Conservation (phyloP, 192 early-diverging fungal genomes). For the Entomortierella parvispora region DNA sequence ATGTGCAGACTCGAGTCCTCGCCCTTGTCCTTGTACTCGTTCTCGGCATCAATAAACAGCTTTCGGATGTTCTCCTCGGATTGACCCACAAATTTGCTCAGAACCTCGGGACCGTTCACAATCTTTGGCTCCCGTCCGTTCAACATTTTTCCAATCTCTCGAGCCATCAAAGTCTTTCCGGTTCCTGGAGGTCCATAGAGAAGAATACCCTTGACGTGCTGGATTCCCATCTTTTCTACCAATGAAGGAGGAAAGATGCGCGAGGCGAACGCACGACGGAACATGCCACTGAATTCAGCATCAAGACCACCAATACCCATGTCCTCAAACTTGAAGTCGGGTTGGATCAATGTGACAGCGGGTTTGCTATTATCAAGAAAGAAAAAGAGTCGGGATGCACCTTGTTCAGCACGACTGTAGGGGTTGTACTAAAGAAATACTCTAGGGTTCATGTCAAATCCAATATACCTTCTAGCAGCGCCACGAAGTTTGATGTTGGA, state of each 20-base stretch:
- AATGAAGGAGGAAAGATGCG: slow-evolving; percentile 94
- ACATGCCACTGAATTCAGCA: slow-evolving; percentile 92
- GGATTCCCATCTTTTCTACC: slow-evolving; percentile 95
- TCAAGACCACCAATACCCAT: slow-evolving; percentile 98
- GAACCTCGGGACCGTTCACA: slow-evolving; percentile 95
- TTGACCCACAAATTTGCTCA: slow-evolving; percentile 97
- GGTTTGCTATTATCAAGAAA: slow-evolving; percentile 55
- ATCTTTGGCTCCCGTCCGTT: slow-evolving; percentile 94
- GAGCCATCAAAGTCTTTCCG: slow-evolving; percentile 97
- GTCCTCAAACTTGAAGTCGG: slow-evolving; percentile 97
- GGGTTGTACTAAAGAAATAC: not conserved
- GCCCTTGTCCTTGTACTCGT: slow-evolving; percentile 92
- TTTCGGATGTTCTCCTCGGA: slow-evolving; percentile 98
- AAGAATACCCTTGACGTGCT: slow-evolving; percentile 95
- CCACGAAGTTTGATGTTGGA: slow-evolving; percentile 83
- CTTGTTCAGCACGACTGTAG: not conserved
- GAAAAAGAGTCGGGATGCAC: slow-evolving; percentile 5
- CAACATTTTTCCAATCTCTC: slow-evolving; percentile 99
- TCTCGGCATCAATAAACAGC: slow-evolving; percentile 93
- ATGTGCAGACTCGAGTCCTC: slow-evolving; percentile 94
- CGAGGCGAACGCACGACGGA: slow-evolving; percentile 96
- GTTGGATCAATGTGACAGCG: slow-evolving; percentile 85
- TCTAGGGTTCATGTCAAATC: too few species aligned
- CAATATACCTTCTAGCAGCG: slow-evolving; percentile 62
- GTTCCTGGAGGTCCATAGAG: slow-evolving; percentile 96